Percentiles rank a stretch among this genome's conserved stretches.
Conservation (phyloP, 2,329 filamentous ascomycete genomes). For the Teratosphaeriaceae sp. region DNA sequence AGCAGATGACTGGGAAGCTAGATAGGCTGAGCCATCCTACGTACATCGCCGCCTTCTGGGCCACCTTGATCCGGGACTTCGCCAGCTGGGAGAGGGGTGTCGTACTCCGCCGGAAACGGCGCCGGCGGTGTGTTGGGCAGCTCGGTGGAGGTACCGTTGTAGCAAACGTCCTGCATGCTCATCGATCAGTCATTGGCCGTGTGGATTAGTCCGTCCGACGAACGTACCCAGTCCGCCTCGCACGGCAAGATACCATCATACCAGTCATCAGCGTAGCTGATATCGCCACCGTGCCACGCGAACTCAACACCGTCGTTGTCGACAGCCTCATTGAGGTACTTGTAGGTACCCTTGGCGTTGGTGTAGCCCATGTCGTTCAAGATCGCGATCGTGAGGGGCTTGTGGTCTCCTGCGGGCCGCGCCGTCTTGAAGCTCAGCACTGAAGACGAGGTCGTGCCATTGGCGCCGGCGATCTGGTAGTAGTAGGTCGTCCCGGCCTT, state of each 20-base stretch:
- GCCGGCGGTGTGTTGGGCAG: constrained; percentile 33
- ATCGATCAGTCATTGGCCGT: too few species aligned
- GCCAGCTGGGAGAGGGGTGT: constrained; percentile 39
- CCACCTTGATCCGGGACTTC: constrained; percentile 42
- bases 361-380: constrained; percentile 51
- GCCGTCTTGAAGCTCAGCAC: constrained; percentile 44
- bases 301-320: constrained; percentile 43
- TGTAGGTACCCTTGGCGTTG: constrained; percentile 44
- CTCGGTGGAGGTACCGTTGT: constrained; percentile 40
- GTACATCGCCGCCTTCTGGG: constrained; percentile 44
- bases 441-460: constrained; percentile 44
- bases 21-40: too few species aligned
- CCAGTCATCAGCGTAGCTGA: constrained; percentile 48
- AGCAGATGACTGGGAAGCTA: too few species aligned
- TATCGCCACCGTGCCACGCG: constrained; percentile 48
- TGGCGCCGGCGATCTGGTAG: constrained; percentile 44
- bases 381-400: constrained; percentile 41
- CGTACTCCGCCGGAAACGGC: constrained; percentile 35
- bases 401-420: constrained; percentile 36
- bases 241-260: constrained; percentile 46
- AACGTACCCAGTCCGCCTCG: constrained; percentile 27
- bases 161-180: too few species aligned
- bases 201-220: too few species aligned
- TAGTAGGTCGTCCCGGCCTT: constrained; percentile 43
- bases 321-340: constrained; percentile 35